A percentile compares a stretch with the other conserved stretches of the same genome.
Conservation (phyloP, 176 grass and related monocot species). For the Poa annua region DNA sequence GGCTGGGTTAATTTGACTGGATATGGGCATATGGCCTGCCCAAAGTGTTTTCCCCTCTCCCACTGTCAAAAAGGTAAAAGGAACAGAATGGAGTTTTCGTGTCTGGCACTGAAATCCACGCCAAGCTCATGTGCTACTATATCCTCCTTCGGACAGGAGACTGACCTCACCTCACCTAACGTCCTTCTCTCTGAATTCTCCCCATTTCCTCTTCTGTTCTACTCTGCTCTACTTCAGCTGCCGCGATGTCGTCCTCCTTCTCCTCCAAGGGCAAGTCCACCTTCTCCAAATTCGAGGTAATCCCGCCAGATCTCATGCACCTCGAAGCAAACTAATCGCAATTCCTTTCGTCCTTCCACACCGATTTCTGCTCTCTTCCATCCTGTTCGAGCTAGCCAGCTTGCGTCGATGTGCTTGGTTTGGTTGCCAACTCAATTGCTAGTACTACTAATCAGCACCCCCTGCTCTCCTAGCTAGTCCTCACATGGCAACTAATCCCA, state of each 20-base stretch:
- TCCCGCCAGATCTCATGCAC: not conserved
- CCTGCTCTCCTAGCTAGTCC: not conserved
- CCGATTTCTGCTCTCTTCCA: not conserved
- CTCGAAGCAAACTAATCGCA: not conserved
- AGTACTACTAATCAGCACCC: not conserved
- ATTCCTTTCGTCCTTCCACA: not conserved
- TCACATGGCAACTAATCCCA: not conserved
- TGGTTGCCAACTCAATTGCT: not conserved
- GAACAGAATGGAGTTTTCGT: not conserved
- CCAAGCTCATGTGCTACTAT: not conserved
- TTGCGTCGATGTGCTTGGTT: not conserved
- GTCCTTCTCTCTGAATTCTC: not conserved
- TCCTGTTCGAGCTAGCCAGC: not conserved
- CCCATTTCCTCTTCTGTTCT: not conserved
- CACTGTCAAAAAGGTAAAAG: not conserved
- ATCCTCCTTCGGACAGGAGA: not conserved
- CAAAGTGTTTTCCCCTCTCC: no score
- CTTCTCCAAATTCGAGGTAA: conserved; percentile 12
- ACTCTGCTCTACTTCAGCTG: not conserved
- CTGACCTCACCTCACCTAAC: not conserved
- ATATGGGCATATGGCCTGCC: no score
- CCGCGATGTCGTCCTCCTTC: not conserved
- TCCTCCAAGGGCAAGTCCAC: conserved; percentile 19
- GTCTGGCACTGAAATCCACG: not conserved
- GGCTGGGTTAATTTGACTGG: no score